Conservation (phyloP, 2,329 filamentous ascomycete genomes). For the Fusarium concolor region DNA sequence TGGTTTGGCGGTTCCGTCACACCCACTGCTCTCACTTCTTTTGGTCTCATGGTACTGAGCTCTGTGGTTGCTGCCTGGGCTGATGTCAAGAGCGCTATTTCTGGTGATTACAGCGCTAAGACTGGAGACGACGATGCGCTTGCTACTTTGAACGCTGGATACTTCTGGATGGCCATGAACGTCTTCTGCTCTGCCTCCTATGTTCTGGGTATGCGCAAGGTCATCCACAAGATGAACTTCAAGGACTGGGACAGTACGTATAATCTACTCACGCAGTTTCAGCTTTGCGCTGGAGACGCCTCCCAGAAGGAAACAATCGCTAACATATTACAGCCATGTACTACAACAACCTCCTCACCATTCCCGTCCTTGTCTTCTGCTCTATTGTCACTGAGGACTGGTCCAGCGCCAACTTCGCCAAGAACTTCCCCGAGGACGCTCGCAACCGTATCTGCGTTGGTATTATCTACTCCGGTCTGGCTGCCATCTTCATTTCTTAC, state of each 20-base stretch:
- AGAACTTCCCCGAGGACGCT: constrained; percentile 85
- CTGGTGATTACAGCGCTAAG: constrained; percentile 59
- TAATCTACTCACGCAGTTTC: background rate
- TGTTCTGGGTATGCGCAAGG: constrained; percentile 93
- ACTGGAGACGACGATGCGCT: constrained; percentile 71
- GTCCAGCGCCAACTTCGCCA: constrained; percentile 83
- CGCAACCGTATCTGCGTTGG: constrained; percentile 84
- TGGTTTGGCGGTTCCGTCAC: constrained; percentile 97
- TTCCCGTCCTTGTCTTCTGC: constrained; percentile 86
- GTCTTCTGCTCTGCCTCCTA: constrained; percentile 94
- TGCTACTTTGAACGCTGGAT: constrained; percentile 92
- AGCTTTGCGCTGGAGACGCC: background rate
- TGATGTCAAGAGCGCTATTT: constrained; percentile 88
- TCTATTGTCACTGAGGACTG: constrained; percentile 92
- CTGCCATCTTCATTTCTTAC: constrained; percentile 97
- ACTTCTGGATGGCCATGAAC: constrained; percentile 98
- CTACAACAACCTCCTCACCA: constrained; percentile 98
- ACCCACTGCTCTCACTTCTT: constrained; percentile 87
- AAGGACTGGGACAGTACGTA: constrained; percentile 98
- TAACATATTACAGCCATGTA: constrained; percentile 82
- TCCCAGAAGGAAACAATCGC: constrained; percentile 14
- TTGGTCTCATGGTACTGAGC: constrained; percentile 95
- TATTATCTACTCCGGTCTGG: constrained; percentile 94
- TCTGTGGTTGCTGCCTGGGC: constrained; percentile 97
- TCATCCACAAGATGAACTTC: constrained; percentile 99